Evolutionary conservation across 78 protist genomes (phyloP), one percentile per base, ranked within the genome.

Genomic region (Emiliania huxleyi): DNA sequence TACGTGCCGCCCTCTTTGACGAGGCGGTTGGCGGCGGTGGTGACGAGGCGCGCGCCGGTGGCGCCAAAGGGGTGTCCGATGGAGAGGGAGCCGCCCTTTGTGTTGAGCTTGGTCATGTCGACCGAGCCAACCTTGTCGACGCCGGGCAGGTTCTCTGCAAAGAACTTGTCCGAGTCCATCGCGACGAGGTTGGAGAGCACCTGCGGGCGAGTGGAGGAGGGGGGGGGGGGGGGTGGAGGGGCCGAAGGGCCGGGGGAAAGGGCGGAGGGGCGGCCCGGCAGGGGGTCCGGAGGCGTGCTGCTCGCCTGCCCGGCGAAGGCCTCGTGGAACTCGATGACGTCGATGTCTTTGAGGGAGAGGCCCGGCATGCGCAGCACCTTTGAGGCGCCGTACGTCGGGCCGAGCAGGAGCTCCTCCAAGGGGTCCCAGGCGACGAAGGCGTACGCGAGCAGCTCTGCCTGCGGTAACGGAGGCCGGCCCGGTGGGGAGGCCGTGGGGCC

Each of bases 281-380:
- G n/a, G n/a, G n/a, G n/a, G n/a, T n/a, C n/a, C n/a, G n/a, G n/a
- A n/a, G n/a, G n/a, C n/a, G n/a, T n/a, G n/a, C n/a, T n/a, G n/a
- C 85, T 3, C n/a, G 26, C 92, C 90, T 94, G 96, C 2, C 96
- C 96, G 37, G 98, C 98, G 79, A 97, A 97, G 48, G 98, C 98
- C 94, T 97, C 98, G 92, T 97, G 97, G 91, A 95, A n/a, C 90
- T 97, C 98, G 55, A 46, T 73, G 19, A 95, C 96, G 62, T 92
- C 97, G 0, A 97, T 79, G 87, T 97, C 97, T 40, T 69, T 18
- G 38, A 94, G n/a, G 11, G 37, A 71, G 2, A 96, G 92, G 38
- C 91, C 83, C 35, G 93, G 69, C 92, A 15, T 1, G 25, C 40
- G 71, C 40, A 95, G 95, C 46, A 95, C 43, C 62, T 52, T 52